Base-by-base conservation (phyloP, 2,329 filamentous ascomycete genomes). In the Calonectria leucothoes region DNA sequence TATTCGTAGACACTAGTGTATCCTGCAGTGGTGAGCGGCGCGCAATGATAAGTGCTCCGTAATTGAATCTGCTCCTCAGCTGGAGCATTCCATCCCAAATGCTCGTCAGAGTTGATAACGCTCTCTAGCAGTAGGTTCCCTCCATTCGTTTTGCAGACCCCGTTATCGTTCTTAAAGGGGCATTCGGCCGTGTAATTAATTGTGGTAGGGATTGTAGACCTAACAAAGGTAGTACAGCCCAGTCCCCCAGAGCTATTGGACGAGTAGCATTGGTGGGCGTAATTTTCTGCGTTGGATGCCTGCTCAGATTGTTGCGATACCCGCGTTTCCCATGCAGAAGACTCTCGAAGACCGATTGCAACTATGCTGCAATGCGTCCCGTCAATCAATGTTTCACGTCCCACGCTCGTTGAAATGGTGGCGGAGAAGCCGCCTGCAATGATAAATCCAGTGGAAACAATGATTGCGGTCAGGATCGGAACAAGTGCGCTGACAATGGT, bases 361-460 rank as follows among this genome's bases (percentile, higher is more conserved):
- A 65, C 11, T 20, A 39, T 20, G 15, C 35, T 20, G 12, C 61
- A 65, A 12, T 49, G 6, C 3, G 61, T 25, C 25, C 25, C 25
- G 23, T 65, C 61, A 14, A 65, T 15, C 39, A 65, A 49, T 17
- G 33, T 39, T 2, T 65, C 39, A 23, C n/a, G 39, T 8, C 61
- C 61, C 5, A 65, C 25, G 7, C 61, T 27, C 1, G 39, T 65
- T 15, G 61, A 65, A 27, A 65, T 65, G 37, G 35, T 48, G 3
- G 61, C 61, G 49, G 61, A 65, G 27, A 65, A 65, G 1, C 61
- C 61, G 33, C 37, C 61, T 10, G 61, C 61, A 49, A 65, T 49
- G 35, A 65, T n/a, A 49, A 65, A 4, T 3, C 23, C n/a, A 12
- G 35, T 39, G 25, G 61, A 39, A 27, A 48, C 14, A 6, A 49